Conservation (phyloP, 805 yeast genomes). For the Nakazawaea ernobii region DNA sequence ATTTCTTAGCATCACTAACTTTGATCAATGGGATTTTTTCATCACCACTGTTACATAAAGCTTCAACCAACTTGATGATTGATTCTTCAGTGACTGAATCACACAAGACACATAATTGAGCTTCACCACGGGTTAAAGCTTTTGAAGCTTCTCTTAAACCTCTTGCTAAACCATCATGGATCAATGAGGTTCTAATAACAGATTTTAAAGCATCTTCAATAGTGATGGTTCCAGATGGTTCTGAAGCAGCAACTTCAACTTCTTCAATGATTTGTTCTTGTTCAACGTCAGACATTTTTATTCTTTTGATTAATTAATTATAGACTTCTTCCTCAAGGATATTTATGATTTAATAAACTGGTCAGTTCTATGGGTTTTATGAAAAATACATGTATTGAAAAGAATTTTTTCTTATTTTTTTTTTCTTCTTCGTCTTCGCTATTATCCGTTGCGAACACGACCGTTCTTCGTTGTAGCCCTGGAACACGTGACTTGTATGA, state of each 20-base stretch:
- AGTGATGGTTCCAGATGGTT: constrained; percentile 83
- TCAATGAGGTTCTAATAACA: constrained; percentile 95
- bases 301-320: constrained; percentile 7
- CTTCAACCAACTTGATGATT: constrained; percentile 96
- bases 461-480: too few species aligned
- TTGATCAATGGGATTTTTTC: constrained; percentile 96
- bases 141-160: constrained; percentile 99
- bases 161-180: constrained; percentile 99
- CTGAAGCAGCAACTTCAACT: constrained; percentile 70
- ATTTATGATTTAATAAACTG: constrained; percentile 19
- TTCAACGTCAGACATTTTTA: constrained; percentile 86
- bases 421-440: background rate
- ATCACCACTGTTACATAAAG: constrained; percentile 92
- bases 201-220: constrained; percentile 98
- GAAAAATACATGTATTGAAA: background rate
- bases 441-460: too few species aligned
- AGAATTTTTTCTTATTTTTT: background rate
- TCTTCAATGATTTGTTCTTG: constrained; percentile 77
- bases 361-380: constrained; percentile 25
- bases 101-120: constrained; percentile 94
- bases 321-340: constrained; percentile 34
- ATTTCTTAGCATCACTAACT: constrained; percentile 98
- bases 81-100: constrained; percentile 98
- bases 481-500: too few species aligned
- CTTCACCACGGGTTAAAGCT: constrained; percentile 97